Base-by-base conservation (phyloP, 768 basidiomycete species). In the Krasilnikovozyma curviuscula region DNA sequence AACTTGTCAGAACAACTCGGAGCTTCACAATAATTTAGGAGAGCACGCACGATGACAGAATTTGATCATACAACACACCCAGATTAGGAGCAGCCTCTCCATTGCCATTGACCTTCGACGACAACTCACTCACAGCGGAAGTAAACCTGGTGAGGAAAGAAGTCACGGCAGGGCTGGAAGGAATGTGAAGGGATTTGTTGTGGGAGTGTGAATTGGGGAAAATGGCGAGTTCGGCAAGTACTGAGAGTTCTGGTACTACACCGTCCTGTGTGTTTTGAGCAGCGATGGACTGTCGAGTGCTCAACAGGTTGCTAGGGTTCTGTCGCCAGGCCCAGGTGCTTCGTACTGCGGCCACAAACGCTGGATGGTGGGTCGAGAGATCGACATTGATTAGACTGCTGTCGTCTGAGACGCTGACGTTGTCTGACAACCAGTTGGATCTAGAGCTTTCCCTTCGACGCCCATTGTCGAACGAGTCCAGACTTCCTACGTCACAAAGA, bases 21-120 rank as follows among this genome's bases (percentile, higher is more conserved):
- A 21, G 49, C 46, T 21, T 53, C 41, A 12, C 52, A 46, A 19
- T 48, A 49, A 23, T 19, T 14, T 33, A 28, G 24, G 13, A 2
- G 12, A 25, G 9, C 4, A 61, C 60, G 57, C 49, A 64, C 63
- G 65, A 65, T 2, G 65, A 63, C 43, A 65, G 41, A 45, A 66
- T 63, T 34, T 62, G 61, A 48, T 66, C 65, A 51, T 63, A 65
- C 32, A 66, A 32, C 3, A 66, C 63, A 13, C 65, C 65, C 10
- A 66, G 33, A 13, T 59, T 40, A 7, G 55, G 44, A 8, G 62
- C 58, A 18, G 57, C 52, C 24, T 59, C 54, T 14, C 50, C 42
- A 16, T 55, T 52, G 10, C 65, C 65, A 12, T 57, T 59, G 3
- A 66, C 48, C 13, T 53, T 33, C 14, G 52, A 48, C 16, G 65